A percentile compares a stretch with the other conserved stretches of the same genome.
Evolutionary conservation across 306 rosid genomes (phyloP).

Genomic region (Castanopsis chinensis): DNA sequence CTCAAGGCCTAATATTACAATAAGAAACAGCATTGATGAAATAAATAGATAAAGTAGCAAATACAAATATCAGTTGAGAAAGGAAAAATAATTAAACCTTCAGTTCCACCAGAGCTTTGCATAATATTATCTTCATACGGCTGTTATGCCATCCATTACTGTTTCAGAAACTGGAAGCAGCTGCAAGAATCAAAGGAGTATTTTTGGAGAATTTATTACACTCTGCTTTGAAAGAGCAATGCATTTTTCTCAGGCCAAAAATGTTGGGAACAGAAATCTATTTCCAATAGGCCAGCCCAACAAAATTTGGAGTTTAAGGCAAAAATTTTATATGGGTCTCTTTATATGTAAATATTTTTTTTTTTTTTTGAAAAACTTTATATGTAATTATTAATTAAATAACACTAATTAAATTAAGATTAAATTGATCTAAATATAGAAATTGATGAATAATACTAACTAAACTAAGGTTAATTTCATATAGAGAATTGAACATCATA

Average conservation of each 20-base stretch:
- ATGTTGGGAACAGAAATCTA: not conserved
- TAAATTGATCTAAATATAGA: no score
- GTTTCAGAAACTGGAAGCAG: constrained; percentile 13
- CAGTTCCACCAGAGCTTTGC: constrained; percentile 28
- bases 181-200: constrained; percentile 8
- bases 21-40: constrained; percentile 3
- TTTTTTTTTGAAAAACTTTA: no score
- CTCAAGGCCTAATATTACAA: constrained; percentile 3
- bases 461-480: no score
- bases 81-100: constrained; percentile 46
- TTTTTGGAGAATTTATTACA: not conserved
- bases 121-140: not conserved
- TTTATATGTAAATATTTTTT: no score
- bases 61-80: constrained; percentile 9
- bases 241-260: not conserved
- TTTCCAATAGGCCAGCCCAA: no score
- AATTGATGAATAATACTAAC: no score
- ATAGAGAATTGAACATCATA: no score
- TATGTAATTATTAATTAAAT: no score
- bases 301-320: no score
- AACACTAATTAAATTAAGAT: no score
- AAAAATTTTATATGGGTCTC: no score
- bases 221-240: not conserved
- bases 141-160: not conserved
- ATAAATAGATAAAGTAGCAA: not conserved